phyloP scores from a whole-genome alignment of 257 asterid species.

The Capsicum baccatum region DNA sequence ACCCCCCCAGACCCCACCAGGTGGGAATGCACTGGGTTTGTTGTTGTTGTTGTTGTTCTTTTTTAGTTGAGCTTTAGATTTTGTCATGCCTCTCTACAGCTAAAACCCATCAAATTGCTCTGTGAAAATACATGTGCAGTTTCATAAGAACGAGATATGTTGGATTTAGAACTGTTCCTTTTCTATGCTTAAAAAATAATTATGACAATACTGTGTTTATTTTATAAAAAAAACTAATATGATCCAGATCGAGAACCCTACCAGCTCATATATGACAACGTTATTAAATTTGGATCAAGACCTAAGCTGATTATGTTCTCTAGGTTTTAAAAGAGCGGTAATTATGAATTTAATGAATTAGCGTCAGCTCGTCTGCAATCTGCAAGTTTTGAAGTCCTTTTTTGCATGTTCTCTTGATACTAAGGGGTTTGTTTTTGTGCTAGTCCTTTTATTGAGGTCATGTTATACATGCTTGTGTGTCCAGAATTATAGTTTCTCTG shows the following conservation, averaged over 20 bases:
- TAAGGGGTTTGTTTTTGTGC: background rate
- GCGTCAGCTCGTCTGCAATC: background rate
- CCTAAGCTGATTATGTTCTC: background rate
- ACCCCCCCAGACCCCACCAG: no score
- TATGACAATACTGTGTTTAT: slow-evolving; percentile 4
- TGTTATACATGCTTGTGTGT: background rate
- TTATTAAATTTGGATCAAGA: background rate
- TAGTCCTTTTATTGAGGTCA: background rate
- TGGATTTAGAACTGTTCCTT: background rate
- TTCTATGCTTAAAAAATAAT: background rate
- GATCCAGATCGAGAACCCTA: background rate
- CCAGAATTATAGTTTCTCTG: background rate
- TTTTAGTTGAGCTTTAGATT: background rate
- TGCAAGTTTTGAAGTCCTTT: slow-evolving; percentile 11
- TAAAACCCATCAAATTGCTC: background rate
- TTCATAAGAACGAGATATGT: background rate
- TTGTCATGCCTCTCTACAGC: slow-evolving; percentile 3
- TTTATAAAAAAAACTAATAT: background rate
- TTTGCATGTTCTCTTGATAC: slow-evolving; percentile 14
- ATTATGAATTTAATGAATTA: background rate
- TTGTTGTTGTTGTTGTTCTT: no score
- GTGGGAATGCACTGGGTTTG: no score
- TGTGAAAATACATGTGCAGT: background rate
- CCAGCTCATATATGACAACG: background rate
- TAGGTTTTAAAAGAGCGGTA: background rate